phyloP scores from a whole-genome alignment of 106 monocot species.

The Dioscorea alata region DNA sequence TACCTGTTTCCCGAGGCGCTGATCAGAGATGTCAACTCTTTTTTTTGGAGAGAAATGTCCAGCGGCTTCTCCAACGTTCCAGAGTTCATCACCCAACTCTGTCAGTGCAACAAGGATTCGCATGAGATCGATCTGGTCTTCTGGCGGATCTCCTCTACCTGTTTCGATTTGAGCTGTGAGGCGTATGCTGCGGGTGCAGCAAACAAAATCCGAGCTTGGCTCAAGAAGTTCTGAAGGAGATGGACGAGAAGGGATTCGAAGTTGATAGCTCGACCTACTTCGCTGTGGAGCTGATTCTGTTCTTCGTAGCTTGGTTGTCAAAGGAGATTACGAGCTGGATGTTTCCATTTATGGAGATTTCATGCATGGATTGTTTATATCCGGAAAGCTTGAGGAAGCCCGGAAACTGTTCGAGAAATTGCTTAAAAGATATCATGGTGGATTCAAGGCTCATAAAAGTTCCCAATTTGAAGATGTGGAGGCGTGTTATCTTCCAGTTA shows the following conservation, averaged over 20 bases:
- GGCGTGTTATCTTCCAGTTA: slow-evolving; percentile 36
- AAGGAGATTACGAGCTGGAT: slow-evolving; percentile 11
- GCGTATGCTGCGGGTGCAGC: too few species aligned
- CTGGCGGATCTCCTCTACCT: slow-evolving; percentile 13
- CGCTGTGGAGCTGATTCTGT: too few species aligned
- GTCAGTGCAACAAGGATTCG: not conserved
- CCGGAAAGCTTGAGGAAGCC: too few species aligned
- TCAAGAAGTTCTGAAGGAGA: slow-evolving; percentile 13
- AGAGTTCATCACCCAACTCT: too few species aligned
- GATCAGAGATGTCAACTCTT: slow-evolving; percentile 16
- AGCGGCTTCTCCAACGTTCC: not conserved
- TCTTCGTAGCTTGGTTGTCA: too few species aligned
- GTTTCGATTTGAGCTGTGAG: slow-evolving; percentile 6
- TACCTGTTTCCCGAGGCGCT: slow-evolving; percentile 17
- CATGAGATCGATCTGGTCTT: slow-evolving; percentile 17
- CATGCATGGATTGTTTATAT: slow-evolving; percentile 21
- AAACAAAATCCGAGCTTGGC: slow-evolving; percentile 17
- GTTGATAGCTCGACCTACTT: too few species aligned
- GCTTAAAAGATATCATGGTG: too few species aligned
- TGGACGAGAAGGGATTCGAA: too few species aligned
- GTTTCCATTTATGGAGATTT: slow-evolving; percentile 18
- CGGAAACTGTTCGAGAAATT: too few species aligned
- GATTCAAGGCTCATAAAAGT: too few species aligned
- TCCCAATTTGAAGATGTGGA: slow-evolving; percentile 9
- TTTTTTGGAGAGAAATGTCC: slow-evolving; percentile 12